Base-by-base conservation (phyloP, 306 rosid species). In the Inga leiocalycina region DNA sequence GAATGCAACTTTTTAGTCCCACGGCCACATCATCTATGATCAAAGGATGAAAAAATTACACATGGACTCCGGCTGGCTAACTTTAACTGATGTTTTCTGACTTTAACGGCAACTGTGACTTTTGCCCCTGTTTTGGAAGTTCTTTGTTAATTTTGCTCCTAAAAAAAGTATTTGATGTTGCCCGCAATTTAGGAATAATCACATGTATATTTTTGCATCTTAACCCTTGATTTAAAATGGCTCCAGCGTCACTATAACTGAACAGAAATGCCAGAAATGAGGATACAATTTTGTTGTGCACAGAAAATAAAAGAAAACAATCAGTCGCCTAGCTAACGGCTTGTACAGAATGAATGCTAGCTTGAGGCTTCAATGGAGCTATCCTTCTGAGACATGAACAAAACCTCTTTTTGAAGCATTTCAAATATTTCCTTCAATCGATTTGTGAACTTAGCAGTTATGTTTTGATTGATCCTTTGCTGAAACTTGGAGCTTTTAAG, bases 401-500 rank as follows among this genome's bases (percentile, higher is more conserved):
- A 84, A 80, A 89, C 87, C 88, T 95, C 97, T 80, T 78, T 87
- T 81, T 89, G 88, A 46, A 84, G 87, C 80, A 88, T 24, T 72
- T 90, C 92, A 68, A 93, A 91, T 77, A 86, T 84, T 44, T 88
- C 92, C 85, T 84, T 85, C 39, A 87, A 43, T 59, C 89, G 79
- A 59, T 78, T 57, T 3, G 77, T 83, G 80, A 93, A 90, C 84
- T 89, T 93, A 32, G 85, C 78, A 8, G 86, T 82, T 65, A 95
- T 83, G 87, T 93, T 93, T 69, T 61, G 75, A 77, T 87, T 72
- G 79, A 93, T 88, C 90, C 91, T 90, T 61, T 87, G 83, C 89
- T 89, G 89, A 80, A 94, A 91, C 77, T 83, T 84, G 4, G 91
- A 88, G 88, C 89, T 90, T 78, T 88, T 94, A 17, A 89, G 87